Base-by-base conservation (phyloP, 1,284 basidiomycete genomes). In the Filobasidium uniguttulatum region DNA sequence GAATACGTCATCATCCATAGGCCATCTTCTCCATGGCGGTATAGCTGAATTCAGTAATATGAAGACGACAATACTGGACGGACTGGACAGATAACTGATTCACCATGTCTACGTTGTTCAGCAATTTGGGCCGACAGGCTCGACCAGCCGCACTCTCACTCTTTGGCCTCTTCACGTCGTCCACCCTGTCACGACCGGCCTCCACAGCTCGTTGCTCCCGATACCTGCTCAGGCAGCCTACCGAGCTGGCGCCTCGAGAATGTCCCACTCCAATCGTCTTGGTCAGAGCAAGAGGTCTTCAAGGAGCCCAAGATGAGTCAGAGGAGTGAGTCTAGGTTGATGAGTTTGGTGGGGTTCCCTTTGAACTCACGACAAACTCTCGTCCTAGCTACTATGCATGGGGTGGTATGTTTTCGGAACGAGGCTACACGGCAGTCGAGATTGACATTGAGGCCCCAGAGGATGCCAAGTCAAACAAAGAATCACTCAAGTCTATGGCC, bases 361-460 rank as follows among this genome's bases (percentile, higher is more conserved):
- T 3, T 22, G 5, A 22, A 6, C 20, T 19, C 12, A 10, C 44
- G 15, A 3, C 5, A 22, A 1, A 30, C 43, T n/a, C 44, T n/a
- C n/a, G n/a, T n/a, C n/a, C n/a, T n/a, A 51, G 46, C 29, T 70
- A 62, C 60, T 36, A 48, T 14, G 52, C 59, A 3, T 69, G 66
- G 68, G 71, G 74, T 0, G 70, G 72, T 9, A 73, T 75, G 70
- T 73, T 80, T 43, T 67, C 77, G 14, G 71, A 76, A 57, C 72
- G 75, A 46, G 79, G 80, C 1, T 81, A 77, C 61, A 80, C 76
- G 0, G 76, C 75, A 46, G 60, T 81, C 33, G 74, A 80, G 57
- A 71, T 72, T 7, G 75, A 79, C 56, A 65, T 82, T 15, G 61
- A 65, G 20, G 63, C 66, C 41, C 55, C 20, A 49, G 55, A 4